Conservation (phyloP, 768 basidiomycete species). For the Calvatia gigantea region DNA sequence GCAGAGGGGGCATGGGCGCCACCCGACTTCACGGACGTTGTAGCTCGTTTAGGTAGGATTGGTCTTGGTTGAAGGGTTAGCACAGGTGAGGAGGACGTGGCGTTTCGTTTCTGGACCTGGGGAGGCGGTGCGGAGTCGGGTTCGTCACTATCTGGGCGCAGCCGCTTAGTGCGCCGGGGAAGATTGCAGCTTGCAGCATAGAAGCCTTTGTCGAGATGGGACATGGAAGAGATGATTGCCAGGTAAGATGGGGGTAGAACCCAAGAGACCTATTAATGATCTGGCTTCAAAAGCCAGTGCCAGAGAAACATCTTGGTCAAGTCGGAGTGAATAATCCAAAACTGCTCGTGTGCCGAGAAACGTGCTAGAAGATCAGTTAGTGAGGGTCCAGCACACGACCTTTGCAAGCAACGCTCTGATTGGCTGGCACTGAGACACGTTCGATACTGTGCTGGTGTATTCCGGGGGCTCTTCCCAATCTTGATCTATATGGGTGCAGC, state of each 20-base stretch:
- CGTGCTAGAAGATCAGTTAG: conserved; percentile 15
- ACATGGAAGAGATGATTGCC: conserved; percentile 11
- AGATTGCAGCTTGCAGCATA: conserved; percentile 36
- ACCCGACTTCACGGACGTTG: conserved; percentile 8
- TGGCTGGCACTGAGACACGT: conserved; percentile 19
- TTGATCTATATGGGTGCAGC: not conserved
- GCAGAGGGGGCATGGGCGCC: conserved; percentile 13
- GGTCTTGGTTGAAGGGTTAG: conserved; percentile 16
- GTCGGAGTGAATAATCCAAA: conserved; percentile 6
- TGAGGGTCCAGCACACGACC: conserved; percentile 17
- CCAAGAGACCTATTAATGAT: not conserved
- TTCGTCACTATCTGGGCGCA: conserved; percentile 2
- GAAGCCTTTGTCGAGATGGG: conserved; percentile 16
- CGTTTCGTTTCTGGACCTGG: conserved; percentile 9
- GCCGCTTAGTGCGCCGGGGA: conserved; percentile 34
- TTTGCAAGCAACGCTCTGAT: conserved; percentile 13
- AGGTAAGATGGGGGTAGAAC: not conserved
- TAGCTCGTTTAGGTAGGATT: conserved; percentile 21
- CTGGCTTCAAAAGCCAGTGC: not conserved
- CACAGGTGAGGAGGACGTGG: conserved; percentile 9
- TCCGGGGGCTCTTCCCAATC: not conserved
- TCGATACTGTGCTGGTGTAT: conserved; percentile 8
- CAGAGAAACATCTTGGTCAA: not conserved
- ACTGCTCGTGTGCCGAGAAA: conserved; percentile 23
- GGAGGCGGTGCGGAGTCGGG: conserved; percentile 4